phyloP scores from a whole-genome alignment of 2,329 filamentous ascomycete genomes.

The Fusarium xyrophilum region DNA sequence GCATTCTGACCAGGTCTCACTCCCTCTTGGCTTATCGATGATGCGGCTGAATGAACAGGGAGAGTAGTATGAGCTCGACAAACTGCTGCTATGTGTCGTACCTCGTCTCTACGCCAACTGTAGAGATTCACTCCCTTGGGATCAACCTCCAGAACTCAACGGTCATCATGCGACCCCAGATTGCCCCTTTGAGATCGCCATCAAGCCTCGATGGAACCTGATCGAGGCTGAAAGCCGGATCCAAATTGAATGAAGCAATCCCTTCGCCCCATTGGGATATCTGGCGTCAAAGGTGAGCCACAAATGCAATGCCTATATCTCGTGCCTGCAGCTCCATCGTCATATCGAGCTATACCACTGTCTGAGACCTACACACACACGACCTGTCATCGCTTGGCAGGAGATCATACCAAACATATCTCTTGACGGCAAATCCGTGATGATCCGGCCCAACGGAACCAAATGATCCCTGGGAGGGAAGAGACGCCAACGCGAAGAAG shows the following conservation, averaged over 20 bases:
- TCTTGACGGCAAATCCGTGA: constrained; percentile 3
- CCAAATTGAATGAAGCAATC: neutral
- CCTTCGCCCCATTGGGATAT: neutral
- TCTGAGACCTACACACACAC: constrained; percentile 8
- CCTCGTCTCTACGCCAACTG: constrained; percentile 11
- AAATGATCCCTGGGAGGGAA: constrained; percentile 32
- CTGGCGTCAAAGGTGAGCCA: neutral
- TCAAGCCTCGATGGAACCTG: neutral
- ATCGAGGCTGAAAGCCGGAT: neutral
- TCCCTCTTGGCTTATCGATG: neutral
- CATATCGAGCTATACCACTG: constrained; percentile 7
- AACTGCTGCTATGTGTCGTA: neutral
- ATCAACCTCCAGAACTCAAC: neutral
- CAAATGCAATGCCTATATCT: neutral
- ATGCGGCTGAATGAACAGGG: neutral
- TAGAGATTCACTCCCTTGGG: neutral
- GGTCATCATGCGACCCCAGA: neutral
- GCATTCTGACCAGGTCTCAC: neutral
- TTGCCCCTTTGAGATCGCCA: neutral
- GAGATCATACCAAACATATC: constrained; percentile 8
- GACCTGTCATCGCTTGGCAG: constrained; percentile 20
- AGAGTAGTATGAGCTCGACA: neutral
- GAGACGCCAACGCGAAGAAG: constrained; percentile 37
- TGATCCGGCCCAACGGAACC: constrained; percentile 2
- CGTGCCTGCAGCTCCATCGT: constrained; percentile 8